Base-by-base conservation (phyloP, 352 stramenopile genomes). In the Phytopythium aichiense region DNA sequence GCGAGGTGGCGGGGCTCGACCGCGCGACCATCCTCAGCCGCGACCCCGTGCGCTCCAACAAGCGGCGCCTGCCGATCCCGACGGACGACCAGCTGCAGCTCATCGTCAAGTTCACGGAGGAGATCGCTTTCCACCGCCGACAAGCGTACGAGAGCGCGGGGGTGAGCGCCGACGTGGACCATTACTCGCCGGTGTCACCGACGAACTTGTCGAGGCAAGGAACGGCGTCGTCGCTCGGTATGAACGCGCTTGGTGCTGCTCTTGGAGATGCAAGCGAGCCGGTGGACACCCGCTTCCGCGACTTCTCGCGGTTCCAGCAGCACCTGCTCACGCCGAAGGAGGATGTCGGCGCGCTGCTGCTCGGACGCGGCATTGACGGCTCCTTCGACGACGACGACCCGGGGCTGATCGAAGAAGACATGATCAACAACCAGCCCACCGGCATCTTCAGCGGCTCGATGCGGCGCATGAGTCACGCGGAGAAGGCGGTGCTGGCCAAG, bases 251-350 rank as follows among this genome's bases (percentile, higher is more conserved):
- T 11, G 48, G 25, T 18, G 16, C 25, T 35, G 23, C 25, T 4
- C 23, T 13, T 35, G 46, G 46, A 42, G 73, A 73, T n/a, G 28
- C 59, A 12, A 25, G 64, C 15, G 72, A 80, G 33, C 79, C 88
- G 40, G 73, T 62, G 12, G 82, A 94, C 58, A 84, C 76, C 25
- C 77, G 84, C 46, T 95, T 93, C 64, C 81, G 84, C 20, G 87
- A 94, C 65, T 95, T 92, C 52, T 94, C 87, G 18, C 72, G 78
- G 9, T 95, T 95, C 58, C 87, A 95, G 60, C 87, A 95, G 72
- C 87, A 95, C 51, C 66, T 95, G 48, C 66, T 95, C 4, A 92
- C 84, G 11, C 83, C 85, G 3, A 89, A 88, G 61, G 79, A 88
- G 56, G 71, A 88, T 56, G 65, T 84, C 45, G 63, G 84, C 38